These are phyloP conservation scores for Sporothrix variecibatus DNA, from an alignment of 2,329 filamentous ascomycete genomes.

Conservation along the genomic window DNA sequence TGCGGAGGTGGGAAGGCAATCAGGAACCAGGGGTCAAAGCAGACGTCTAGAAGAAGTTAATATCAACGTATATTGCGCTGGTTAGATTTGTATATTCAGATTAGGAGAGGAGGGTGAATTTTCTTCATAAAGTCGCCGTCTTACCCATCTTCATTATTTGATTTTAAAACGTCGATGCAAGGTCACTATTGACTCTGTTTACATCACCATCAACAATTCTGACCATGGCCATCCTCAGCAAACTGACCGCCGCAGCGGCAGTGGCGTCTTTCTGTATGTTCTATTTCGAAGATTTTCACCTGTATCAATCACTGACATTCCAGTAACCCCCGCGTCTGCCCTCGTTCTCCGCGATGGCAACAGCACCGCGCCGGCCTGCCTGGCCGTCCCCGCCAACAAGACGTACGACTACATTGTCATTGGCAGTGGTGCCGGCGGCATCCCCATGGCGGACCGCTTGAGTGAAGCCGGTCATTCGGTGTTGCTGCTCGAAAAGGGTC, in stretches of 20 bases:
- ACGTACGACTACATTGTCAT: conserved; percentile 65
- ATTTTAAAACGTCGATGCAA: not conserved
- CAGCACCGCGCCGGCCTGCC: not conserved
- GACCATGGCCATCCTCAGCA: conserved; percentile 15
- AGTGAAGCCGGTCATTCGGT: conserved; percentile 66
- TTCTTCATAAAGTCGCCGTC: no score
- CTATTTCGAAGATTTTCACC: no score
- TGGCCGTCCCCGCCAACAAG: conserved; percentile 13
- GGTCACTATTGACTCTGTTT: not conserved
- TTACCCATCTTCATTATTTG: not conserved
- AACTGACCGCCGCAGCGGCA: conserved; percentile 10
- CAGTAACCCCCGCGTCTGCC: not conserved
- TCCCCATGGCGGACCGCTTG: conserved; percentile 62
- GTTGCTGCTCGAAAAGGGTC: conserved; percentile 62
- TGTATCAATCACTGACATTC: not conserved
- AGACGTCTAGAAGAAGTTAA: not conserved
- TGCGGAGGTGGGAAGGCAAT: not conserved
- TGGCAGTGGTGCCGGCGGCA: conserved; percentile 63
- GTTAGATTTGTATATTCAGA: not conserved
- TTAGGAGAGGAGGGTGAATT: no score
- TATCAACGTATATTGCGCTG: not conserved
- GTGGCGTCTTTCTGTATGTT: conserved; percentile 15
- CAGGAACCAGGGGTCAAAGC: conserved; percentile 4
- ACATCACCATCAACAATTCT: not conserved
- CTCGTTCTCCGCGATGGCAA: conserved; percentile 1